A percentile compares a stretch with the other conserved stretches of the same genome.
These are phyloP conservation scores for Drechslera avenae DNA, from an alignment of 2,329 filamentous ascomycete genomes.

Conservation along the genomic window DNA sequence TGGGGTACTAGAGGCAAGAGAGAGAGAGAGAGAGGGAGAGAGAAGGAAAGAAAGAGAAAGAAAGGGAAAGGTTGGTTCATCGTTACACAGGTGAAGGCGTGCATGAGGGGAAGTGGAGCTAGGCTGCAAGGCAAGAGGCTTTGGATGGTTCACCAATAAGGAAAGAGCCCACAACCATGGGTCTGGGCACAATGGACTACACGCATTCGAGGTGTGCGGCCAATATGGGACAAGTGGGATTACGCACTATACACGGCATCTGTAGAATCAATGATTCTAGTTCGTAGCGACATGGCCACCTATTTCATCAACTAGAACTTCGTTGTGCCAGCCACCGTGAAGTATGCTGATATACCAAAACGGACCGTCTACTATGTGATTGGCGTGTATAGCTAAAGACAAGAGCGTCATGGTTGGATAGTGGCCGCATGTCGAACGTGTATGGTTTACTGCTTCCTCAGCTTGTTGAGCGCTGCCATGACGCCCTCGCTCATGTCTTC, in stretches of 20 bases:
- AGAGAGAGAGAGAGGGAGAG: background rate
- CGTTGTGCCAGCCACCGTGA: too few species aligned
- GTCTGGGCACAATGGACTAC: background rate
- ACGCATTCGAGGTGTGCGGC: too few species aligned
- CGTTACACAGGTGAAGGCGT: background rate
- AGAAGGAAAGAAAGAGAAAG: background rate
- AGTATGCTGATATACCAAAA: too few species aligned
- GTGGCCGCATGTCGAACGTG: too few species aligned
- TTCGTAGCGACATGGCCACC: too few species aligned
- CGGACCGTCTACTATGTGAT: too few species aligned
- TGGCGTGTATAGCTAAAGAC: background rate
- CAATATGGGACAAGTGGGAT: too few species aligned
- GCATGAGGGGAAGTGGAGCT: background rate
- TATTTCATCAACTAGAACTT: too few species aligned
- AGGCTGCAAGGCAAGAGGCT: conserved; percentile 1
- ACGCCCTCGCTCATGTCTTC: conserved; percentile 63
- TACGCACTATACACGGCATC: too few species aligned
- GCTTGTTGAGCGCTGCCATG: conserved; percentile 62
- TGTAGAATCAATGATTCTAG: too few species aligned
- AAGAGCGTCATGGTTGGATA: background rate
- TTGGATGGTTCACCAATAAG: conserved; percentile 6
- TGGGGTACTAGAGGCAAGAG: background rate
- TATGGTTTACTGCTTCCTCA: conserved; percentile 49
- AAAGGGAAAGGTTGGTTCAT: conserved; percentile 5
- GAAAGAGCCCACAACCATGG: conserved; percentile 5